A percentile compares a stretch with the other conserved stretches of the same genome.
These are phyloP conservation scores for Solanum stenotomum DNA, from an alignment of 257 asterid genomes.

Conservation along the genomic window DNA sequence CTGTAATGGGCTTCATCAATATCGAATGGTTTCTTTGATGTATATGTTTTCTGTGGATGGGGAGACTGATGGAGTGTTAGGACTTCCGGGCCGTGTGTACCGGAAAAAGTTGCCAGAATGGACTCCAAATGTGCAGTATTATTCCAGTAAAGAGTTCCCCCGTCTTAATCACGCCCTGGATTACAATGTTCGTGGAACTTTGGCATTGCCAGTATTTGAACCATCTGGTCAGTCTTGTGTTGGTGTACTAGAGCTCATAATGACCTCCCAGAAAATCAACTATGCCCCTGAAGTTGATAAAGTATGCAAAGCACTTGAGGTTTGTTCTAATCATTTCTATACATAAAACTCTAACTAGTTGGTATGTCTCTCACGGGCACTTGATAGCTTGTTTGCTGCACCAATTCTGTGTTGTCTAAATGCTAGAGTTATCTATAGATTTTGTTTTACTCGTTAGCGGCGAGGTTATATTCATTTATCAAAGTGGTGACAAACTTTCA, in stretches of 20 bases:
- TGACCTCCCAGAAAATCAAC: constrained; percentile 86
- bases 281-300: constrained; percentile 93
- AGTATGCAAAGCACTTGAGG: constrained; percentile 99
- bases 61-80: constrained; percentile 56
- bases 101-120: constrained; percentile 77
- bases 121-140: constrained; percentile 95
- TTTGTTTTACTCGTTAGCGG: neutral
- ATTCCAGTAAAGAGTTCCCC: constrained; percentile 76
- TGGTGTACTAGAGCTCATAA: constrained; percentile 88
- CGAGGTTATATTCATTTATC: neutral
- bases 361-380: neutral
- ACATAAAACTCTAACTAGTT: neutral
- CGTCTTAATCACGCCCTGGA: constrained; percentile 74
- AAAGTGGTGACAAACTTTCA: neutral
- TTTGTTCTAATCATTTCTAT: constrained; percentile 24
- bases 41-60: constrained; percentile 73
- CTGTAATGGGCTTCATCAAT: constrained; percentile 82
- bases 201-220: constrained; percentile 92
- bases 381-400: neutral
- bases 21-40: constrained; percentile 63
- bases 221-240: constrained; percentile 77
- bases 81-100: constrained; percentile 89
- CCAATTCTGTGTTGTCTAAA: neutral
- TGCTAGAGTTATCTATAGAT: neutral
- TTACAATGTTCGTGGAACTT: constrained; percentile 76